A percentile compares a stretch with the other conserved stretches of the same genome.
phyloP scores from a whole-genome alignment of 208 protist genomes.

The Tritrichomonas foetus region DNA sequence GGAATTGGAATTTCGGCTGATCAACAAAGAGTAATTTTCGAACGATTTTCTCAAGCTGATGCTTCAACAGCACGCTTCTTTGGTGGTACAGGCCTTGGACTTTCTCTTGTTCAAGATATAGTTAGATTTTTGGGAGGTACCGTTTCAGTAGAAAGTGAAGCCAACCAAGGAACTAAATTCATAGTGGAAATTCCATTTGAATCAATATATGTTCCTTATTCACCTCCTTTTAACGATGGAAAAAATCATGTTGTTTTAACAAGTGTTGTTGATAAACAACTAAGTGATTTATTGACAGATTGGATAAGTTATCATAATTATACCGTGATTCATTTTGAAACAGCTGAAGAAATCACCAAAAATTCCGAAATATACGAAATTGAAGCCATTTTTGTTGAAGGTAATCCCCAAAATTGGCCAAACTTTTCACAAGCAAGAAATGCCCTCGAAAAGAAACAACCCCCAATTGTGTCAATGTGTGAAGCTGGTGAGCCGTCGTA shows the following conservation, averaged over 20 bases:
- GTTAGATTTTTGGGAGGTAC: neutral
- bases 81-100: neutral
- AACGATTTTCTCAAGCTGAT: neutral
- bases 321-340: neutral
- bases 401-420: neutral
- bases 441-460: neutral
- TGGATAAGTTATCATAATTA: neutral
- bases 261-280: neutral
- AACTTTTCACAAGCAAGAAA: neutral
- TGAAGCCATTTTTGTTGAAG: constrained; percentile 36
- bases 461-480: neutral
- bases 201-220: neutral
- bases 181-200: neutral
- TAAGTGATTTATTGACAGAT: neutral
- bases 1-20: neutral
- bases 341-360: neutral
- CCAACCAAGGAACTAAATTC: neutral
- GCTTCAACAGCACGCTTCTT: neutral
- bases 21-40: neutral
- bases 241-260: neutral
- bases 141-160: neutral
- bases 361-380: neutral
- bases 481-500: neutral
- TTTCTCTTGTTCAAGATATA: neutral
- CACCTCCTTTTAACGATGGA: neutral